These are phyloP conservation scores for Hygrophoropsis aurantiaca DNA, from an alignment of 768 basidiomycete genomes.

Conservation along the genomic window DNA sequence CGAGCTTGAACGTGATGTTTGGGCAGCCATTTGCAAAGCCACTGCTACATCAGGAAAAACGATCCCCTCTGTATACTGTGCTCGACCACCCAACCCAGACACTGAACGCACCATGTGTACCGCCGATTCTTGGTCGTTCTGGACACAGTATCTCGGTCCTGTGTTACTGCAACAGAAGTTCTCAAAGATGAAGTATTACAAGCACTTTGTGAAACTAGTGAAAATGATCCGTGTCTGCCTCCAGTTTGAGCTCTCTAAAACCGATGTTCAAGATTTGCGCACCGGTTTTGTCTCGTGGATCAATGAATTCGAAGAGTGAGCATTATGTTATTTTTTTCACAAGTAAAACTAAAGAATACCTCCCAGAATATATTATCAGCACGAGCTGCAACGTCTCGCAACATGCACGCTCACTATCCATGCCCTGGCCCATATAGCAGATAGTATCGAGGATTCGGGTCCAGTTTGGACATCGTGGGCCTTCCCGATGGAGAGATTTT, in stretches of 20 bases:
- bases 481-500: conserved; percentile 35
- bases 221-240: conserved; percentile 36
- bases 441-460: conserved; percentile 30
- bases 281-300: conserved; percentile 42
- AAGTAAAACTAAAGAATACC: too few species aligned
- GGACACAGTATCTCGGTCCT: conserved; percentile 39
- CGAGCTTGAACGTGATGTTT: conserved; percentile 24
- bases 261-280: conserved; percentile 29
- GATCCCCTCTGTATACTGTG: conserved; percentile 33
- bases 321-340: too few species aligned
- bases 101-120: conserved; percentile 25
- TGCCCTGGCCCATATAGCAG: conserved; percentile 31
- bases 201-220: conserved; percentile 43
- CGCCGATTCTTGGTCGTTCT: conserved; percentile 41
- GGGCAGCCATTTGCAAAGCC: conserved; percentile 41
- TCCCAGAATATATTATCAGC: too few species aligned
- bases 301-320: conserved; percentile 36
- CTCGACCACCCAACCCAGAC: conserved; percentile 32
- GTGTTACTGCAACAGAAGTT: conserved; percentile 36
- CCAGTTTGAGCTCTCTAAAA: conserved; percentile 30
- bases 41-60: conserved; percentile 15
- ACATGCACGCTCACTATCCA: conserved; percentile 38
- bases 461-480: conserved; percentile 37
- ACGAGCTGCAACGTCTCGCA: too few species aligned
- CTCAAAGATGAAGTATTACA: conserved; percentile 31